These are phyloP conservation scores for Saccharomycopsis babjevae DNA, from an alignment of 805 yeast genomes.

Conservation along the genomic window DNA sequence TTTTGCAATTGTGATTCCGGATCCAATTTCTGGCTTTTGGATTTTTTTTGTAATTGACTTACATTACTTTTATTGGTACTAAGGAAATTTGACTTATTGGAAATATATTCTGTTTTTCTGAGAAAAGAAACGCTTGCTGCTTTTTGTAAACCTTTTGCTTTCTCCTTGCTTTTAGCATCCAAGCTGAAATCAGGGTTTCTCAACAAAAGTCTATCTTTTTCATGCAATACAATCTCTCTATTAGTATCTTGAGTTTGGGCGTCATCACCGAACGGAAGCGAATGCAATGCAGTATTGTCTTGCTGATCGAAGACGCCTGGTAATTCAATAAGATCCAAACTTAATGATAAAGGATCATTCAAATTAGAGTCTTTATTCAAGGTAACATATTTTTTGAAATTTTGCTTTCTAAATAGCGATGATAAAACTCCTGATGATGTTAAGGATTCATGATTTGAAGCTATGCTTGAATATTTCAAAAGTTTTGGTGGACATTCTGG, in stretches of 20 bases:
- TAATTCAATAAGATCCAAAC: conserved; percentile 56
- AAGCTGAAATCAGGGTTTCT: conserved; percentile 51
- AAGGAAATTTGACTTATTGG: conserved; percentile 34
- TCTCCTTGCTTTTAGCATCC: background rate
- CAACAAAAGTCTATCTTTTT: conserved; percentile 65
- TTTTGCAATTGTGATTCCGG: conserved; percentile 54
- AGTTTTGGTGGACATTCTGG: conserved; percentile 89
- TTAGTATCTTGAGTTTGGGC: conserved; percentile 20
- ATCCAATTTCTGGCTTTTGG: conserved; percentile 27
- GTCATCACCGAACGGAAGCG: conserved; percentile 20
- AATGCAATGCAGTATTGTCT: conserved; percentile 36
- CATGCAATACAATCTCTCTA: conserved; percentile 42
- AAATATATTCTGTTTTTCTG: conserved; percentile 88
- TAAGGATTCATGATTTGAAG: conserved; percentile 33
- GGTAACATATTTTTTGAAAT: conserved; percentile 51
- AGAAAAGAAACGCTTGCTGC: conserved; percentile 51
- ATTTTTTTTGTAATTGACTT: background rate
- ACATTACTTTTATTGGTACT: conserved; percentile 6
- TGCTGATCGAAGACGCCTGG: conserved; percentile 59
- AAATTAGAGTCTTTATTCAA: conserved; percentile 39
- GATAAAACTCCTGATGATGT: conserved; percentile 51
- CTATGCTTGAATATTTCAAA: conserved; percentile 38
- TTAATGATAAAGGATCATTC: conserved; percentile 57
- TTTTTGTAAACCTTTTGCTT: conserved; percentile 20
- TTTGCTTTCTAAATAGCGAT: conserved; percentile 64